A percentile compares a stretch with the other conserved stretches of the same genome.
Evolutionary conservation across 2,329 filamentous ascomycete genomes (phyloP).

Genomic region (Talaromyces marneffei): DNA sequence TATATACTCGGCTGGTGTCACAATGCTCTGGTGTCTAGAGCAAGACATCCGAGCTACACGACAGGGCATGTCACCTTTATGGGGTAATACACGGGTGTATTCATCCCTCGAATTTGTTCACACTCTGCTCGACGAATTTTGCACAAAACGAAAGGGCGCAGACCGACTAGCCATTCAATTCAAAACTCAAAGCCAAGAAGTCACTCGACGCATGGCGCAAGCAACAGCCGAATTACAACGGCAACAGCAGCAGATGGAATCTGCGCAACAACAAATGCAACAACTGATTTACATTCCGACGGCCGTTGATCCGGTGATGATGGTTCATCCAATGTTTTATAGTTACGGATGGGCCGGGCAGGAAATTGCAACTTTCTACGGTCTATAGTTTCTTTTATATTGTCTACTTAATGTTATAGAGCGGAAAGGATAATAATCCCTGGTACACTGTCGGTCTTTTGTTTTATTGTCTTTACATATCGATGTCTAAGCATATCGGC

Average conservation of each 20-base stretch:
- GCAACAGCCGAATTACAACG: slow-evolving; percentile 11
- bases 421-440: not conserved
- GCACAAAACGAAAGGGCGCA: slow-evolving; percentile 33
- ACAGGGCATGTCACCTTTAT: slow-evolving; percentile 25
- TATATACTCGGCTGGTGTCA: slow-evolving; percentile 36
- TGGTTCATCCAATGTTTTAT: slow-evolving; percentile 14
- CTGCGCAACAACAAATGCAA: slow-evolving; percentile 4
- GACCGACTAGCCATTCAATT: slow-evolving; percentile 34
- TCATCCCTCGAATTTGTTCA: slow-evolving; percentile 33
- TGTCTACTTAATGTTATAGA: not conserved
- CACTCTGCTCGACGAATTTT: slow-evolving; percentile 34
- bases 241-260: slow-evolving; percentile 8
- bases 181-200: slow-evolving; percentile 33
- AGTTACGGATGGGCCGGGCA: slow-evolving; percentile 13
- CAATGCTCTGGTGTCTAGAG: slow-evolving; percentile 37
- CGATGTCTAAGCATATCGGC: not conserved
- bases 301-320: slow-evolving; percentile 12
- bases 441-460: not conserved
- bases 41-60: slow-evolving; percentile 32
- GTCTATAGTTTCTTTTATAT: not conserved
- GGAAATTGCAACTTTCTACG: slow-evolving; percentile 14
- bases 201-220: slow-evolving; percentile 34
- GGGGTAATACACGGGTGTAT: slow-evolving; percentile 31
- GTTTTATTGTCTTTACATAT: not conserved
- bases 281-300: not conserved